These are phyloP conservation scores for Acorus gramineus DNA, from an alignment of 106 monocot genomes.

Conservation along the genomic window DNA sequence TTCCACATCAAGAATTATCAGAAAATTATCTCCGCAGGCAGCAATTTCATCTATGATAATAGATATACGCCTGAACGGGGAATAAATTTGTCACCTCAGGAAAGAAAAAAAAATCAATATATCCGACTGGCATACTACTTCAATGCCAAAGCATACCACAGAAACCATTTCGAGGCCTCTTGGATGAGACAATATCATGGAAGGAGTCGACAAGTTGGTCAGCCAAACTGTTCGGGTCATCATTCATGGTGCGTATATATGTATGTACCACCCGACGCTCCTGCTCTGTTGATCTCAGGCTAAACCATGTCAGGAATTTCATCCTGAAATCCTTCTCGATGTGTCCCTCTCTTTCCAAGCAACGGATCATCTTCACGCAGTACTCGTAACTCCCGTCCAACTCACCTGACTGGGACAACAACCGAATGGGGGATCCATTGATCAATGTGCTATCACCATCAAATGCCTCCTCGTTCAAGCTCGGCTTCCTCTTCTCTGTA, in stretches of 20 bases:
- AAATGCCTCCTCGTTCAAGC: conserved; percentile 26
- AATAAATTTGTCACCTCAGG: too few species aligned
- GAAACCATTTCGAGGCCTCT: conserved; percentile 54
- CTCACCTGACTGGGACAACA: conserved; percentile 30
- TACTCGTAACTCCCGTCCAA: conserved; percentile 84
- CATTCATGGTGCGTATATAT: conserved; percentile 67
- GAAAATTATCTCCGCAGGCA: too few species aligned
- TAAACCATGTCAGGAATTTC: conserved; percentile 96
- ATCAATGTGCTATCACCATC: conserved; percentile 65
- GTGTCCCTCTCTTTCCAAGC: conserved; percentile 75
- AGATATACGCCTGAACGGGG: too few species aligned
- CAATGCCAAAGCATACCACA: conserved; percentile 86
- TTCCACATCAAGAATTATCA: too few species aligned
- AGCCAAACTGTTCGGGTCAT: conserved; percentile 75
- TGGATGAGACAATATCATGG: conserved; percentile 60
- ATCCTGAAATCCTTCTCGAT: conserved; percentile 81
- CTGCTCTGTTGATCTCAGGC: conserved; percentile 75
- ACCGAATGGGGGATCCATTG: conserved; percentile 28
- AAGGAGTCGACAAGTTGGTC: conserved; percentile 85
- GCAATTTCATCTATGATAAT: too few species aligned
- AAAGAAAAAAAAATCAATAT: too few species aligned
- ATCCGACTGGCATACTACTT: neutral
- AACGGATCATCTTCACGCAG: conserved; percentile 78
- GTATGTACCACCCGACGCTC: conserved; percentile 86
- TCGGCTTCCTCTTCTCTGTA: conserved; percentile 27